Base-by-base conservation (phyloP, 495 filamentous ascomycete genomes). In the Penicillium coprophilum region DNA sequence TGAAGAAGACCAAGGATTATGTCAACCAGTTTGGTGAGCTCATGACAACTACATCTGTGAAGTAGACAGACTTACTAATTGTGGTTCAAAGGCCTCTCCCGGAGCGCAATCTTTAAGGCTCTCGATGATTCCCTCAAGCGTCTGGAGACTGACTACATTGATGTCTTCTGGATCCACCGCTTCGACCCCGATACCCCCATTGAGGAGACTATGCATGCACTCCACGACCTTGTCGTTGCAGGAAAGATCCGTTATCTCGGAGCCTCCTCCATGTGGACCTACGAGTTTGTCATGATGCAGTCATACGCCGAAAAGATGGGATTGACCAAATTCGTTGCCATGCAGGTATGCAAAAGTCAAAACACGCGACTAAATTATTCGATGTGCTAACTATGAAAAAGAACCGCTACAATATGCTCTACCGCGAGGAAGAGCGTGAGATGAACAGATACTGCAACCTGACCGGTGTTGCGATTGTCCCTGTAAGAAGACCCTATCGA, bases 161-260 rank as follows among this genome's bases (percentile, higher is more conserved):
- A 90, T 53, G 61, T 88, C 12, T 72, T 87, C 44, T 81, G 85
- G 64, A 85, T 88, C 56, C 89, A 94, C 58, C 72, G 82, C 3
- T 68, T 80, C 39, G 80, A 84, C 50, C 68, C 71, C 0, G 55
- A 70, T 6, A 82, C 78, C 1, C 81, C 85, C 0, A 52, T 73
- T 13, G 85, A 88, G 65, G 88, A 92, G 71, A 90, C 85, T 8
- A 90, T 93, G 87, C 70, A 82, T 63, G 86, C 87, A 1, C 70
- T 91, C 4, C 80, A 90, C 59, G 87, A 91, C 59, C 64, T 90
- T 0, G 80, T 90, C 3, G 73, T 80, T 60, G 68, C 70, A 0
- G 86, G 85, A 11, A 88, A 87, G 62, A 81, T 89, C 20, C 76
- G 78, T 10, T 91, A 90, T 64, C 83, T 90, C 43, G 87, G 87